Percentiles rank a stretch among this genome's conserved stretches.
Evolutionary conservation across 73 alveolate species (phyloP).

Genomic region (Halteria grandinella): DNA sequence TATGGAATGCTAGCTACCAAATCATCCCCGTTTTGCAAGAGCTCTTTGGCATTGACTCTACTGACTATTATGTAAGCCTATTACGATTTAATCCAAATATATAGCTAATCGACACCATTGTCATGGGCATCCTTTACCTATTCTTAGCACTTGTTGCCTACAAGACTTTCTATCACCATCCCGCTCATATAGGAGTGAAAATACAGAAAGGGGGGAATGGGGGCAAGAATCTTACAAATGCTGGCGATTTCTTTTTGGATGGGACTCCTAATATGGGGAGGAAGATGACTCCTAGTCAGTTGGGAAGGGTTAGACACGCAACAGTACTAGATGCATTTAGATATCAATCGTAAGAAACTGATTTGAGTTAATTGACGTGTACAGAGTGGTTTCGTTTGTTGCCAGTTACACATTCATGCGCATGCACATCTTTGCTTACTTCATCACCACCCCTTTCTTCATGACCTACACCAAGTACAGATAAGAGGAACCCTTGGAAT

Average conservation of each 20-base stretch:
- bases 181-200: background rate
- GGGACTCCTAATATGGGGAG: slow-evolving; percentile 4
- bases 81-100: too few species aligned
- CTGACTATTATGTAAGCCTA: background rate
- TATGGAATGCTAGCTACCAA: slow-evolving; percentile 18
- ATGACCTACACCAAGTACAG: too few species aligned
- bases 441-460: too few species aligned
- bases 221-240: too few species aligned
- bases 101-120: too few species aligned
- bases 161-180: slow-evolving; percentile 32
- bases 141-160: background rate
- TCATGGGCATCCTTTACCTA: slow-evolving; percentile 12
- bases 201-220: too few species aligned
- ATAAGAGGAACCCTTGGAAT: too few species aligned
- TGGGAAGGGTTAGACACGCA: background rate
- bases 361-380: too few species aligned
- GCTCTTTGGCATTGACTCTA: background rate
- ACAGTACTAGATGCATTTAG: slow-evolving; percentile 12
- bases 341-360: background rate
- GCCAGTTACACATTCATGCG: too few species aligned
- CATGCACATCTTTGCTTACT: too few species aligned
- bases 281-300: slow-evolving; percentile 10
- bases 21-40: background rate
- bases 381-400: too few species aligned
- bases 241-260: background rate